Evolutionary conservation across 352 stramenopile species (phyloP), one percentile per base, ranked within the genome.

Genomic region (Globisporangium emineosum): DNA sequence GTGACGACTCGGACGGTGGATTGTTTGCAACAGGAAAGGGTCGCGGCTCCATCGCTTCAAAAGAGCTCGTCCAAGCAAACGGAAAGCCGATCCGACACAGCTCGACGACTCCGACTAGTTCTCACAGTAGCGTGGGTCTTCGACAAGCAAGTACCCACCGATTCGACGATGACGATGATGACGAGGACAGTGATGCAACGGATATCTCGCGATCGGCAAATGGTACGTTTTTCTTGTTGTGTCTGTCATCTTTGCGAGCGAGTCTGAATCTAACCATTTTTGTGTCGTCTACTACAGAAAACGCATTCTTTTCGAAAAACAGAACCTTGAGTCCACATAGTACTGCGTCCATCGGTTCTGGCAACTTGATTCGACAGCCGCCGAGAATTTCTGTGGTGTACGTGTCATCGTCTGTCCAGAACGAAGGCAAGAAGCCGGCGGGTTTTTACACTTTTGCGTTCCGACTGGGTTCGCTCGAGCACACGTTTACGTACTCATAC

Each of bases 371-470:
- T 8, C 54, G 32, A 1, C 35, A 42, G 17, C 25, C 51, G 21
- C 64, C 45, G 25, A 70, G 5, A 8, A 29, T 78, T n/a, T 53
- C 71, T 30, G 84, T 93, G 21, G 17, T 77, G 4, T 89, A 79
- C 55, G 68, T 75, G 32, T 84, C 79, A 0, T 88, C 77, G 13
- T 74, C 73, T 5, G 65, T 94, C 15, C 75, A 87, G 52, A 78
- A 62, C 2, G 73, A 86, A 64, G 79, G 78, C 13, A 90, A 86
- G 67, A 94, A 94, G 32, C 62, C 71, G 4, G 60, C 81, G 0
- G 82, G 73, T 0, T 75, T 92, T 5, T 94, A 88, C 64, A 90
- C 79, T 12, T 93, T 91, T 62, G 76, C 76, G 1, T 85, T 90
- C 29, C 71, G 65, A 29, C 33, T 66, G 10, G 65, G 64, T 12